phyloP scores from a whole-genome alignment of 164 flowering plant species.

The Berberis vulgaris region DNA sequence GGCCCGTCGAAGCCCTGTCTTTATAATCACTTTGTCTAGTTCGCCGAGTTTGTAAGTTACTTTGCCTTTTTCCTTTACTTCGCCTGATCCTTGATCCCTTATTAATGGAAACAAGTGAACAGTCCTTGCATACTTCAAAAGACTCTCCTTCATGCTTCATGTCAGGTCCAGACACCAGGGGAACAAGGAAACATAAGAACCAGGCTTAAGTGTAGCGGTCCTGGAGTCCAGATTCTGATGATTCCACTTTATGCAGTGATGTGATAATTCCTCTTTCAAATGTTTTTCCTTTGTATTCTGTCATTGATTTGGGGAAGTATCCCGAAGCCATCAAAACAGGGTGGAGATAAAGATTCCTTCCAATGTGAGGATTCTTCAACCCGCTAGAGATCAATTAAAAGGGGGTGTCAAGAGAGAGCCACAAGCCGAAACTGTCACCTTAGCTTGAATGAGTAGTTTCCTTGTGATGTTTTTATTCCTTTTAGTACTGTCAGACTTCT shows the following conservation, averaged over 20 bases:
- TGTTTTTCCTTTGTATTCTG: constrained; percentile 19
- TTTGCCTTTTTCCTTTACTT: constrained; percentile 25
- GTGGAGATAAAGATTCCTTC: constrained; percentile 40
- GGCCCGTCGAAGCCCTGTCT: constrained; percentile 20
- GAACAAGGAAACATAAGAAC: constrained; percentile 15
- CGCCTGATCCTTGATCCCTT: constrained; percentile 35
- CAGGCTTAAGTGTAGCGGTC: constrained; percentile 30
- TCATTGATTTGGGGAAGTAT: constrained; percentile 22
- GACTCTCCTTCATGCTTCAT: constrained; percentile 20
- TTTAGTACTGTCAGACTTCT: constrained; percentile 19
- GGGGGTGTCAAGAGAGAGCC: constrained; percentile 73
- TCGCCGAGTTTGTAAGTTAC: constrained; percentile 16
- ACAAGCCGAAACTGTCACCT: constrained; percentile 60
- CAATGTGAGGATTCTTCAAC: constrained; percentile 36
- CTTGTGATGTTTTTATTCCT: constrained; percentile 22
- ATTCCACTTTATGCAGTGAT: constrained; percentile 23
- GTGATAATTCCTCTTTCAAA: constrained; percentile 42
- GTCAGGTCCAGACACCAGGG: constrained; percentile 36
- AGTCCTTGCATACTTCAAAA: constrained; percentile 26
- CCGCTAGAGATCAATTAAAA: constrained; percentile 53
- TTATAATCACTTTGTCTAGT: constrained; percentile 26
- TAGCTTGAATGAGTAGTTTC: constrained; percentile 47
- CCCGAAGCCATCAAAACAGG: constrained; percentile 37
- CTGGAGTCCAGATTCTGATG: constrained; percentile 9
- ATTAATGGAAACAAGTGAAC: constrained; percentile 25